phyloP scores from a whole-genome alignment of 2,329 filamentous ascomycete species.

The Phialophora macrospora region DNA sequence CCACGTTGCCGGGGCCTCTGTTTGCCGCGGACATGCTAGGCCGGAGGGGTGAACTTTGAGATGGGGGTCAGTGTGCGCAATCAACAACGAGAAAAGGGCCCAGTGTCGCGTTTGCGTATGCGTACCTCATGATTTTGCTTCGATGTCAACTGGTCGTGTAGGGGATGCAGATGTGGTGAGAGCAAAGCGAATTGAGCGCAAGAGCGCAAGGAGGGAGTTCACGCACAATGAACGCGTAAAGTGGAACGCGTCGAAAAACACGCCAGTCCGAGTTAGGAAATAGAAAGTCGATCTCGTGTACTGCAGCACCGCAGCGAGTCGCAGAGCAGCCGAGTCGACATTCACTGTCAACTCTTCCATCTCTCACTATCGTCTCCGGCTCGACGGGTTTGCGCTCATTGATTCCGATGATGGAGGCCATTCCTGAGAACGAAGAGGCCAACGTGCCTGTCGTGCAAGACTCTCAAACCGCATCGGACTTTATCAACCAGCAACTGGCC shows the following conservation, averaged over 20 bases:
- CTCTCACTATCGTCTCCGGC: neutral
- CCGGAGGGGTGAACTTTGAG: conserved; percentile 75
- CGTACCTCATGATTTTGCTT: conserved; percentile 32
- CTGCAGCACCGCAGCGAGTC: neutral
- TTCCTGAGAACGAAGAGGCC: conserved; percentile 16
- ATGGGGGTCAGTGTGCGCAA: conserved; percentile 10
- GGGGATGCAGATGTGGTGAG: neutral
- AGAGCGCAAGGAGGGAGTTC: conserved; percentile 4
- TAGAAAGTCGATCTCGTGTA: conserved; percentile 6
- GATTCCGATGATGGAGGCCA: conserved; percentile 21
- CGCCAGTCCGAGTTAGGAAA: conserved; percentile 9
- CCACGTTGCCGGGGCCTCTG: conserved; percentile 64
- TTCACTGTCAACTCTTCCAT: neutral
- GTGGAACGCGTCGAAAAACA: conserved; percentile 24
- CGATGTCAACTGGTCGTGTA: neutral
- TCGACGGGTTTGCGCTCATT: neutral
- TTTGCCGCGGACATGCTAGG: conserved; percentile 83
- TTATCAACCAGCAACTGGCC: conserved; percentile 84
- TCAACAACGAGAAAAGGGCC: neutral
- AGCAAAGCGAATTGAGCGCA: neutral
- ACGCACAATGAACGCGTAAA: conserved; percentile 20
- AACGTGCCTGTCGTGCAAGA: conserved; percentile 53
- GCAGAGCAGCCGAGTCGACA: neutral
- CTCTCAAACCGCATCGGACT: conserved; percentile 77
- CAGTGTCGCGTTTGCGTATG: neutral